A percentile compares a stretch with the other conserved stretches of the same genome.
Conservation (phyloP, 306 rosid genomes). For the Crotalaria pallida region DNA sequence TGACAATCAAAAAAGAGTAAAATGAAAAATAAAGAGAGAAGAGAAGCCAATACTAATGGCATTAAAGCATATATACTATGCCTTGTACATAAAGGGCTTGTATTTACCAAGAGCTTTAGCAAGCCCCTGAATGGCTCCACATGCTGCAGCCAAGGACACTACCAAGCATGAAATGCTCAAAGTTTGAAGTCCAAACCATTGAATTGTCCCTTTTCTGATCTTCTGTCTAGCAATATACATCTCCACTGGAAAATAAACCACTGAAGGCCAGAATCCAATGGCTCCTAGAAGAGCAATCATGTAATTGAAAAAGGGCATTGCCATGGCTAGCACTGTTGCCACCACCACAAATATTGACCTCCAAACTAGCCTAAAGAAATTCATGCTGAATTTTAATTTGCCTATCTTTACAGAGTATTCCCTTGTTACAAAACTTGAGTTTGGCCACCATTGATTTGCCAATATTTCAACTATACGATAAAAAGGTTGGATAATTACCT, state of each 20-base stretch:
- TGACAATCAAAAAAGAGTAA: too few relatives aligned
- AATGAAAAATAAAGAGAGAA: too few relatives aligned
- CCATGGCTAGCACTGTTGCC: slow-evolving; percentile 35
- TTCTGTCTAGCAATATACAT: slow-evolving; percentile 45
- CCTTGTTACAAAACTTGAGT: slow-evolving; percentile 31
- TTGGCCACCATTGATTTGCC: slow-evolving; percentile 39
- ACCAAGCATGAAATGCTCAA: slow-evolving; percentile 38
- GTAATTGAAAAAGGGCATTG: slow-evolving; percentile 50
- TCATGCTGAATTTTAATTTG: slow-evolving; percentile 20
- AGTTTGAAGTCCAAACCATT: slow-evolving; percentile 46
- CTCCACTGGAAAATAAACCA: slow-evolving; percentile 53
- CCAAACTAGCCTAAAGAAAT: slow-evolving; percentile 50
- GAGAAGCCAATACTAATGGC: too few relatives aligned
- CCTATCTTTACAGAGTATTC: slow-evolving; percentile 27
- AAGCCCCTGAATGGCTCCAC: slow-evolving; percentile 46
- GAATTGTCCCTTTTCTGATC: slow-evolving; percentile 25
- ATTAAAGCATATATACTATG: too few relatives aligned
- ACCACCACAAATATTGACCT: slow-evolving; percentile 36
- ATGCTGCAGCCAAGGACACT: slow-evolving; percentile 37
- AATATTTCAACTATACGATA: slow-evolving; percentile 35
- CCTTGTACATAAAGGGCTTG: slow-evolving; percentile 40
- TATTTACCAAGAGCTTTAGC: slow-evolving; percentile 26
- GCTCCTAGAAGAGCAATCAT: slow-evolving; percentile 57
- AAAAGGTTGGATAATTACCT: slow-evolving; percentile 47
- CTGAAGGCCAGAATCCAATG: slow-evolving; percentile 55